Base-by-base conservation (phyloP, 495 filamentous ascomycete species). In the Haplographium delicatum region DNA sequence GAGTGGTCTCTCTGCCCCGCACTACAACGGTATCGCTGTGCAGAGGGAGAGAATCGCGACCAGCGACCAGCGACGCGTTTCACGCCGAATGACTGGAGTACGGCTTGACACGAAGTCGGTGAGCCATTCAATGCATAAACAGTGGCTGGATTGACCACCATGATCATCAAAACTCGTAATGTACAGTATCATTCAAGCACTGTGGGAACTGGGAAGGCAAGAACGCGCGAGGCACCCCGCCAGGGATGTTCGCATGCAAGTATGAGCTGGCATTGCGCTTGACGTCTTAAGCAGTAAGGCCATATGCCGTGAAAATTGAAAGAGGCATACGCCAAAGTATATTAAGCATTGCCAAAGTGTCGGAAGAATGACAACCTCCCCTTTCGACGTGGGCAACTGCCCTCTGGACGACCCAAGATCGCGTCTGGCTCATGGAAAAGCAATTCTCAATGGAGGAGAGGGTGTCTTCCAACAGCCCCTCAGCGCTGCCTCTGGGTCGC, bases 211-310 rank as follows among this genome's bases (percentile, higher is more conserved):
- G 34, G 23, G 33, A 41, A 30, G 46, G 33, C 50, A 52, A 39
- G 51, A 45, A 54, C 24, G 44, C 27, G 51, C 45, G 65, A 70
- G 63, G 64, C 62, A 62, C 66, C 72, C 69, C 74, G 71, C 73
- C 68, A 50, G 54, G 50, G 68, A 73, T 68, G 71, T 72, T 30
- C 71, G 75, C 76, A 88, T 84, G 86, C 84, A 86, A 69, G 84
- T 85, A 88, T 90, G 86, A 88, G 86, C 82, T 90, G 86, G 83
- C 87, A 89, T 66, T 79, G 79, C 80, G 76, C 74, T 82, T 76
- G 75, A 79, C 73, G 75, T 76, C 82, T 79, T 77, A 72, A 69
- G 66, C 69, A 71, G 69, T 70, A 67, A 67, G 69, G 64, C 69
- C 65, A 71, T 66, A 72, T 74, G 71, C 72, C 68, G 68, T 71